phyloP scores from a whole-genome alignment of 139 green algal species.

The Ettlia oleoabundans region DNA sequence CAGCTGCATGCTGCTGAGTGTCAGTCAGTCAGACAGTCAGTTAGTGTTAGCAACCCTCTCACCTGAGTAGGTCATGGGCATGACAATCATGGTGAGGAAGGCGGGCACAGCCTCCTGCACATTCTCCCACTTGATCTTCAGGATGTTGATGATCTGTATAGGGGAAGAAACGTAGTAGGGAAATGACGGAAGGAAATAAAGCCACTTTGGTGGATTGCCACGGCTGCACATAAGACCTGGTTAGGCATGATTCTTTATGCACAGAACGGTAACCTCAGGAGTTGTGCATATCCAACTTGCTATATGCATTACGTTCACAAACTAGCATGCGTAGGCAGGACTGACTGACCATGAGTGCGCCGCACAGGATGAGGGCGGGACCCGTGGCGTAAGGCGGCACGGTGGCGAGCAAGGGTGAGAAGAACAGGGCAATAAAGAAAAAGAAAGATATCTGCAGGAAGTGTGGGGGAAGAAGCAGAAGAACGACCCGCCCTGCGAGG shows the following conservation, averaged over 20 bases:
- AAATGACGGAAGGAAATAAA: not conserved
- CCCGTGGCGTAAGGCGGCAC: constrained; percentile 46
- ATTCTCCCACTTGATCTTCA: constrained; percentile 19
- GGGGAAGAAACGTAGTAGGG: not conserved
- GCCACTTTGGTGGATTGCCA: not conserved
- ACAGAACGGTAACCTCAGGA: too few species aligned
- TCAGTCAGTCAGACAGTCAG: too few species aligned
- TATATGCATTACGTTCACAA: too few species aligned
- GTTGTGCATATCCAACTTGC: too few species aligned
- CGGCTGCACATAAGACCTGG: too few species aligned
- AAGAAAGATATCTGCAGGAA: constrained; percentile 24
- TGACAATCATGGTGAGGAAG: constrained; percentile 31
- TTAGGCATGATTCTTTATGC: too few species aligned
- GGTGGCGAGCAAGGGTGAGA: constrained; percentile 78
- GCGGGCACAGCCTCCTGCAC: constrained; percentile 21
- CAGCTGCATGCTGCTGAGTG: too few species aligned
- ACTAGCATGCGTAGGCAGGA: too few species aligned
- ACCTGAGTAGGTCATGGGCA: constrained; percentile 41
- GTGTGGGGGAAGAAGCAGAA: too few species aligned
- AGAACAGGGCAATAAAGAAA: constrained; percentile 85
- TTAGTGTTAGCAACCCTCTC: too few species aligned
- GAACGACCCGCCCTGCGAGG: too few species aligned
- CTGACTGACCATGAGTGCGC: constrained; percentile 37
- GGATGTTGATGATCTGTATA: constrained; percentile 12
- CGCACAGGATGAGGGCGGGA: constrained; percentile 46